A percentile compares a stretch with the other conserved stretches of the same genome.
phyloP scores from a whole-genome alignment of 2,329 filamentous ascomycete genomes.

The Lachnellula cervina region DNA sequence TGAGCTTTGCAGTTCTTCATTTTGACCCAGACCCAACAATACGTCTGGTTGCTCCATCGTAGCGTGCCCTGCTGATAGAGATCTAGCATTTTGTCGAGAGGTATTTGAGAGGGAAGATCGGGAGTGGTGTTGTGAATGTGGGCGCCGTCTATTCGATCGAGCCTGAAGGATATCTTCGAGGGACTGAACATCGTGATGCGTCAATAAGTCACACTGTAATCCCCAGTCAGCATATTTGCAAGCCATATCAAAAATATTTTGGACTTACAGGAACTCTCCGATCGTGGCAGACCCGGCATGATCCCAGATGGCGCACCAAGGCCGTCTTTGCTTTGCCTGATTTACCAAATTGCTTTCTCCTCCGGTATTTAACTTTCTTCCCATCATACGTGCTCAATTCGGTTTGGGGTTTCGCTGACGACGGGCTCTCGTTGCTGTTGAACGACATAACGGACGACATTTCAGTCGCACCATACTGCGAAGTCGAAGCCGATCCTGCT shows the following conservation, averaged over 20 bases:
- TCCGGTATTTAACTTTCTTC: conserved; percentile 17
- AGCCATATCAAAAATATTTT: neutral
- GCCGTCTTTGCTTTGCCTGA: conserved; percentile 25
- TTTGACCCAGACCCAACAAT: conserved; percentile 21
- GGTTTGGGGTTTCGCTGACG: conserved; percentile 8
- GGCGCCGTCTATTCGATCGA: conserved; percentile 1
- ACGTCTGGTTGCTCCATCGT: conserved; percentile 10
- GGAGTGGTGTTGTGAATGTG: conserved; percentile 1
- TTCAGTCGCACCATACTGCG: conserved; percentile 20
- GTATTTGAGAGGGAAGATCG: conserved; percentile 9
- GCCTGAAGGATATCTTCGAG: conserved; percentile 16
- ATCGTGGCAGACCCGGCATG: conserved; percentile 21
- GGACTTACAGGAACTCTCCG: conserved; percentile 20
- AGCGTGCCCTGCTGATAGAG: conserved; percentile 5
- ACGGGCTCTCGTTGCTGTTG: conserved; percentile 17
- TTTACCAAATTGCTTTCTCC: conserved; percentile 19
- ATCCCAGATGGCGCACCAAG: conserved; percentile 25
- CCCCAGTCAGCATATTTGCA: conserved; percentile 1
- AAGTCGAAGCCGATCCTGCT: conserved; percentile 15
- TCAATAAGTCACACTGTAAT: conserved; percentile 24
- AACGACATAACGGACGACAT: conserved; percentile 28
- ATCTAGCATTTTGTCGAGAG: conserved; percentile 9
- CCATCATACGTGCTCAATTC: conserved; percentile 24
- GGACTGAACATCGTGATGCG: conserved; percentile 26
- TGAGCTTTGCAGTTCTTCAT: conserved; percentile 7